These are phyloP conservation scores for Rubia tinctorum DNA, from an alignment of 305 asterid species.

Conservation along the genomic window DNA sequence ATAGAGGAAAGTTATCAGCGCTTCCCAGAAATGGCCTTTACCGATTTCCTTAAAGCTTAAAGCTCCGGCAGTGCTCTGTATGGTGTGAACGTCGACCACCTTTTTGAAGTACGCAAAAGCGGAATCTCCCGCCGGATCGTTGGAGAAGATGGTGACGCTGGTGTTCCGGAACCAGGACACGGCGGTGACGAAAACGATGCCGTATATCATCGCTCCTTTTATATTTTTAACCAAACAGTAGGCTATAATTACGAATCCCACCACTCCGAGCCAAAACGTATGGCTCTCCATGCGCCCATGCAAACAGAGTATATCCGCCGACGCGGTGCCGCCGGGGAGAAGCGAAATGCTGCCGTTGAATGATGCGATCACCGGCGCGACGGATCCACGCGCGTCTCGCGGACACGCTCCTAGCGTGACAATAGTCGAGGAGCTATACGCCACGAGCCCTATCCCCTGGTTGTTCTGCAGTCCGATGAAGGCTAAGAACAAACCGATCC, in stretches of 20 bases:
- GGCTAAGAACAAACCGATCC: constrained; percentile 82
- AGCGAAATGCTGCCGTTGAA: constrained; percentile 58
- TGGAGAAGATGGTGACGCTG: constrained; percentile 61
- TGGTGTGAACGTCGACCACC: constrained; percentile 71
- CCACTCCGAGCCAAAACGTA: constrained; percentile 80
- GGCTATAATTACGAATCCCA: constrained; percentile 75
- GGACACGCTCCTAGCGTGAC: constrained; percentile 93
- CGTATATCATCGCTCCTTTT: constrained; percentile 93
- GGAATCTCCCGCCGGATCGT: constrained; percentile 57
- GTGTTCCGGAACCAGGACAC: constrained; percentile 88
- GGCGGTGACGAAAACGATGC: constrained; percentile 77
- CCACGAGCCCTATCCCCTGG: constrained; percentile 78
- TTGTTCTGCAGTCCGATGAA: constrained; percentile 86
- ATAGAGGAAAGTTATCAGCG: constrained; percentile 68
- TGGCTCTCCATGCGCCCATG: constrained; percentile 81
- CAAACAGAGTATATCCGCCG: constrained; percentile 69
- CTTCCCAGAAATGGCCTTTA: constrained; percentile 77
- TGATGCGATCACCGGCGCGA: constrained; percentile 53
- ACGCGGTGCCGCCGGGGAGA: constrained; percentile 59
- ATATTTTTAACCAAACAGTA: constrained; percentile 70
- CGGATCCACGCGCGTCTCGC: constrained; percentile 40
- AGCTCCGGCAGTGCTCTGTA: constrained; percentile 81
- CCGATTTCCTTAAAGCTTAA: constrained; percentile 68
- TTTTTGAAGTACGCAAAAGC: constrained; percentile 61
- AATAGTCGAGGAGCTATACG: constrained; percentile 70